Evolutionary conservation across 352 stramenopile species (phyloP).

Genomic region (Phytophthora citricola): DNA sequence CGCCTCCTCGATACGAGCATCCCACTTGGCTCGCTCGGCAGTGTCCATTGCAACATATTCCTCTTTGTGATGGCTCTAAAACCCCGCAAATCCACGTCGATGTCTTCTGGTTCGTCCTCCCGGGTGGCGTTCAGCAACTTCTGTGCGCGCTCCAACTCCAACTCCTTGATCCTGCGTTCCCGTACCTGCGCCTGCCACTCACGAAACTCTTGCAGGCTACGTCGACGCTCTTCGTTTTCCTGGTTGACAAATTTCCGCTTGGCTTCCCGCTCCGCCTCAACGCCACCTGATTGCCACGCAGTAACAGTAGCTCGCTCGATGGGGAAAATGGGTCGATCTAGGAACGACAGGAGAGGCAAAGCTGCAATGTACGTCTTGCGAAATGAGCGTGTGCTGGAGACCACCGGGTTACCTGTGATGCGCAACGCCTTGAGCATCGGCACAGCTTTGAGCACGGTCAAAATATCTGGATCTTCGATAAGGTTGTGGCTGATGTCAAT

Average conservation of each 20-base stretch:
- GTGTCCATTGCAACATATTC: conserved; percentile 60
- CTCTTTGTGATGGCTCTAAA: conserved; percentile 70
- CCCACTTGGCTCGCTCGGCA: conserved; percentile 59
- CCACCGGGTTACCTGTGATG: conserved; percentile 91
- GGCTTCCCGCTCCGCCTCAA: conserved; percentile 87
- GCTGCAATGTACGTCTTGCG: conserved; percentile 92
- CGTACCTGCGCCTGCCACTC: conserved; percentile 80
- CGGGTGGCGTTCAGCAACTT: conserved; percentile 39
- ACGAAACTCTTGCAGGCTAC: conserved; percentile 78
- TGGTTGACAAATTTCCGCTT: conserved; percentile 77
- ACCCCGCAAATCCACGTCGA: conserved; percentile 44
- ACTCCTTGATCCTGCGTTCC: conserved; percentile 63
- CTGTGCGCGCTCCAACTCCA: conserved; percentile 51
- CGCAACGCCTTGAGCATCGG: conserved; percentile 78
- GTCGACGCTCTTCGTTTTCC: conserved; percentile 75
- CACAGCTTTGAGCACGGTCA: conserved; percentile 86
- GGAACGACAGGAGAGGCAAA: conserved; percentile 86
- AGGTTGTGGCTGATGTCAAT: conserved; percentile 94
- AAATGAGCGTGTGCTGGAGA: conserved; percentile 93
- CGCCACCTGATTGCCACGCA: conserved; percentile 90
- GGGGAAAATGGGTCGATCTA: conserved; percentile 96
- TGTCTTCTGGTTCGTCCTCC: conserved; percentile 27
- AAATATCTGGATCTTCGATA: conserved; percentile 75
- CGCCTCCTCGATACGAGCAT: conserved; percentile 61
- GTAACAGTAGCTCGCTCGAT: conserved; percentile 84